Conservation (phyloP, 768 basidiomycete species). For the Amanita exitialis region DNA sequence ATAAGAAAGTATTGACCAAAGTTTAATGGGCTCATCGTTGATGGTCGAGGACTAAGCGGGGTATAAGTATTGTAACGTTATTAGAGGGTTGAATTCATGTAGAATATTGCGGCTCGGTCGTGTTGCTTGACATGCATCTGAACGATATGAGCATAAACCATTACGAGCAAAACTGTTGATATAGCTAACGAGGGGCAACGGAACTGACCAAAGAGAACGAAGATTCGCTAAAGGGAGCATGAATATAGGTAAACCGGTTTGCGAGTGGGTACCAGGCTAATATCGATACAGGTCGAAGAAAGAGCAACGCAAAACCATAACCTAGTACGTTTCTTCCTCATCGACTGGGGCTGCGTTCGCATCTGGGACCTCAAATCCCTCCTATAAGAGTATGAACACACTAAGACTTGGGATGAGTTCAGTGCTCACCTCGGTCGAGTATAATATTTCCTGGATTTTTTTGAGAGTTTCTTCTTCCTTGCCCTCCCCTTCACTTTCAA, state of each 20-base stretch:
- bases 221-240: not conserved
- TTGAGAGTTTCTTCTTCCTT: conserved; percentile 49
- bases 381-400: conserved; percentile 33
- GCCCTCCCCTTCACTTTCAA: conserved; percentile 49
- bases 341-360: conserved; percentile 34
- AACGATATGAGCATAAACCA: not conserved
- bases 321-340: conserved; percentile 74
- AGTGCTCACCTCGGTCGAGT: conserved; percentile 79
- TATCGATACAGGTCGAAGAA: conserved; percentile 8
- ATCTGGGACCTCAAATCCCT: conserved; percentile 90
- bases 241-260: not conserved
- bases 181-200: not conserved
- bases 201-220: not conserved
- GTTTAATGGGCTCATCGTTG: conserved; percentile 23
- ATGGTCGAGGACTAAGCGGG: not conserved
- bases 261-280: conserved; percentile 1
- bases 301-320: not conserved
- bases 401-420: conserved; percentile 1
- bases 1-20: conserved; percentile 30
- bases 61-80: not conserved
- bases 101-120: no score
- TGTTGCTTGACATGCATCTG: not conserved
- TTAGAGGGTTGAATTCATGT: no score
- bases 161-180: not conserved
- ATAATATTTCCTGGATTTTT: conserved; percentile 87